Evolutionary conservation across 2,329 filamentous ascomycete genomes (phyloP).

Genomic region (Nigrospora osmanthi): DNA sequence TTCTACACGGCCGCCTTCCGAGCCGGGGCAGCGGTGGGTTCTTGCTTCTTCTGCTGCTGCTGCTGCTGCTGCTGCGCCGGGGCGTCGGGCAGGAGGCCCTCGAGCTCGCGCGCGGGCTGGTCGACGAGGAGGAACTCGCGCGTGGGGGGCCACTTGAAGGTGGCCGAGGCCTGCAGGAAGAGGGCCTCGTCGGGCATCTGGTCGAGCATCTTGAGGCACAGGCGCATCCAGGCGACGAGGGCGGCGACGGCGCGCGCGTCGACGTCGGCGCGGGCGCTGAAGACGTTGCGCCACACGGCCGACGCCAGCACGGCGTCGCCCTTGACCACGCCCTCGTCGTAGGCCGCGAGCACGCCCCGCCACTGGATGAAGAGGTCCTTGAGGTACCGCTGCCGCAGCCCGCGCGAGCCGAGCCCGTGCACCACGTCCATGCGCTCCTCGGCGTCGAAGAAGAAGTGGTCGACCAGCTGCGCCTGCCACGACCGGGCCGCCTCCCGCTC

Average conservation of each 20-base stretch:
- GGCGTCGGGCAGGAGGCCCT: constrained; percentile 18
- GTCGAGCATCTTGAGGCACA: constrained; percentile 38
- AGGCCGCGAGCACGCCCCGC: constrained; percentile 77
- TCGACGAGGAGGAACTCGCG: constrained; percentile 30
- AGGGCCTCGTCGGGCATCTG: constrained; percentile 36
- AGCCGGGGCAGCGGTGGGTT: neutral
- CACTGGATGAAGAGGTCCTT: constrained; percentile 94
- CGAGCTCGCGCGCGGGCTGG: constrained; percentile 30
- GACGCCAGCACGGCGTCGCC: constrained; percentile 71
- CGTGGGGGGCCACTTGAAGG: constrained; percentile 35
- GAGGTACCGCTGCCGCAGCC: constrained; percentile 55
- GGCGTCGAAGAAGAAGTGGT: constrained; percentile 90
- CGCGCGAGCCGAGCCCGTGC: constrained; percentile 59
- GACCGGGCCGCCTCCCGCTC: constrained; percentile 59
- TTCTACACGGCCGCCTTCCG: constrained; percentile 7
- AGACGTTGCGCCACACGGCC: constrained; percentile 90
- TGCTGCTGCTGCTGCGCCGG: too few relatives aligned
- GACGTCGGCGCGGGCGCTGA: constrained; percentile 56
- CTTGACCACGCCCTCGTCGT: constrained; percentile 72
- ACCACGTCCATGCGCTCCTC: constrained; percentile 76
- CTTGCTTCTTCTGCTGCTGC: neutral
- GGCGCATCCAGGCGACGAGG: constrained; percentile 49
- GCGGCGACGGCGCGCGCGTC: constrained; percentile 43
- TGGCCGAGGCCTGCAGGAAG: constrained; percentile 18
- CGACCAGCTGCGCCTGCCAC: constrained; percentile 85